Evolutionary conservation across 2,329 filamentous ascomycete species (phyloP).

Genomic region (Microascus cirrosus): DNA sequence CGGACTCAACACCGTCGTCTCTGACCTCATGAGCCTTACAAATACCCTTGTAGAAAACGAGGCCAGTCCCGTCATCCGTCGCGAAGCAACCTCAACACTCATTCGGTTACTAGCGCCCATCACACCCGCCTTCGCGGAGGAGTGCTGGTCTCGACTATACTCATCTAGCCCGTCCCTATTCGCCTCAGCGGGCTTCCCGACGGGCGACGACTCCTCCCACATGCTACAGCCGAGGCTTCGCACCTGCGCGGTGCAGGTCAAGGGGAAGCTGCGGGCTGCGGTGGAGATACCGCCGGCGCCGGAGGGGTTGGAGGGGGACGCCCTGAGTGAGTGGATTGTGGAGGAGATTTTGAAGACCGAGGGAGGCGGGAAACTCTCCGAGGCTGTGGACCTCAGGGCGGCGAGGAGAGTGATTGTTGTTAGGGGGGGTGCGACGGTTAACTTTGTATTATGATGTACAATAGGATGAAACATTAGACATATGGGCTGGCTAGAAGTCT

Average conservation of each 20-base stretch:
- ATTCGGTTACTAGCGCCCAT: slow-evolving; percentile 69
- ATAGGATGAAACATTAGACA: neutral
- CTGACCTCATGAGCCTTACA: slow-evolving; percentile 71
- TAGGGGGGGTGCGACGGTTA: slow-evolving; percentile 56
- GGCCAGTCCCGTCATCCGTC: slow-evolving; percentile 29
- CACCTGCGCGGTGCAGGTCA: slow-evolving; percentile 61
- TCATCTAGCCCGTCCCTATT: slow-evolving; percentile 25
- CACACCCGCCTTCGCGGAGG: slow-evolving; percentile 68
- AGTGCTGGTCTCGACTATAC: slow-evolving; percentile 58
- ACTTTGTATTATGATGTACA: slow-evolving; percentile 44
- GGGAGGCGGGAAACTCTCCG: slow-evolving; percentile 18
- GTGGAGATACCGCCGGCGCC: slow-evolving; percentile 49
- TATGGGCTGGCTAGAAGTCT: neutral
- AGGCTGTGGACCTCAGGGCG: slow-evolving; percentile 29
- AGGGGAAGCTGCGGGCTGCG: slow-evolving; percentile 64
- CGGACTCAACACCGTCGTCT: slow-evolving; percentile 72
- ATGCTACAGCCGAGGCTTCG: slow-evolving; percentile 37
- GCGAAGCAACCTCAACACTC: slow-evolving; percentile 41
- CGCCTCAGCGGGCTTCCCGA: slow-evolving; percentile 44
- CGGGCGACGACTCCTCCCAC: slow-evolving; percentile 32
- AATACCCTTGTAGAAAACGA: slow-evolving; percentile 48
- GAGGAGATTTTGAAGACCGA: slow-evolving; percentile 5
- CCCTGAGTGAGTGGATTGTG: slow-evolving; percentile 49
- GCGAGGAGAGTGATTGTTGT: slow-evolving; percentile 59
- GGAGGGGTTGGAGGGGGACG: slow-evolving; percentile 25